Evolutionary conservation across 257 asterid species (phyloP).

Genomic region (Ophiorrhiza pumila): DNA sequence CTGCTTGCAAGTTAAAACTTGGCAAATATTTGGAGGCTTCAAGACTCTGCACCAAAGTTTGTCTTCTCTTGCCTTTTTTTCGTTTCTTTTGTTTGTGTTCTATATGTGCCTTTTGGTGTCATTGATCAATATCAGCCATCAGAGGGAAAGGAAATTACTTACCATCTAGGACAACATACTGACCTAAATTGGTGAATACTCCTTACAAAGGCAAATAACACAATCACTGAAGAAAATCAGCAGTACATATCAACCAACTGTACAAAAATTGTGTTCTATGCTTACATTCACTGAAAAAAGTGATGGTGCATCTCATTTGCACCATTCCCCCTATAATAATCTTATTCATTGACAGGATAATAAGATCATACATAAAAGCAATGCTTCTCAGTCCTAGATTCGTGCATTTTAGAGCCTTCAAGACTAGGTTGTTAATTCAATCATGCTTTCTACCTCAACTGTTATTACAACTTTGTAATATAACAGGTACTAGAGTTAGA

Average conservation of each 20-base stretch:
- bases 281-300: too few species aligned
- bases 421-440: not conserved
- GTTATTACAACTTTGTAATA: slow-evolving; percentile 11
- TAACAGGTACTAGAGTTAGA: slow-evolving; percentile 48
- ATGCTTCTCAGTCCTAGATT: not conserved
- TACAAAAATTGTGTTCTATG: too few species aligned
- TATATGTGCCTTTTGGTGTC: not conserved
- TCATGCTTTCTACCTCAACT: not conserved
- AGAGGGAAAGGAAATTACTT: not conserved
- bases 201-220: not conserved
- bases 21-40: slow-evolving; percentile 46
- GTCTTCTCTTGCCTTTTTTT: not conserved
- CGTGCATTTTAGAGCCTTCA: not conserved
- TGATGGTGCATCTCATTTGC: too few species aligned
- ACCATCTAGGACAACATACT: not conserved
- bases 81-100: not conserved
- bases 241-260: too few species aligned
- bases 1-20: slow-evolving; percentile 55
- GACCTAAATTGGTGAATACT: not conserved
- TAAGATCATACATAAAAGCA: not conserved
- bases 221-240: too few species aligned
- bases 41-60: slow-evolving; percentile 49
- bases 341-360: not conserved
- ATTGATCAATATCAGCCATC: not conserved
- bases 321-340: not conserved